Base-by-base conservation (phyloP, 768 basidiomycete species). In the Boletus patriciae region DNA sequence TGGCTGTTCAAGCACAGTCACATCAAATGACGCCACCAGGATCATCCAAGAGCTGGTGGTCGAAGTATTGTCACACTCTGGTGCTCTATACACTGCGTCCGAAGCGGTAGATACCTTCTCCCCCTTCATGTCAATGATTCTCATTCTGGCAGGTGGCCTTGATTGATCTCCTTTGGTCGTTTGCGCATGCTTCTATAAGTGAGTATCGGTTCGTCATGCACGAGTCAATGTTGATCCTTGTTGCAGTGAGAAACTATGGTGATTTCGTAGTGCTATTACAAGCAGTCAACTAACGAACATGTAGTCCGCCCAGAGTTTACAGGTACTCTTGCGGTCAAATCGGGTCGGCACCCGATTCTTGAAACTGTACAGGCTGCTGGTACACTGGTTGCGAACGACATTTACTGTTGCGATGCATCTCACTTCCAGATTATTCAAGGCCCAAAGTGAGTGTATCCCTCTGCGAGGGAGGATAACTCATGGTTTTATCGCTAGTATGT, bases 401-500 rank as follows among this genome's bases (percentile, higher is more conserved):
- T 90, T 1, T 99, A 91, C 64, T 91, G 91, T 64, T 90, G 87
- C 55, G 83, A 88, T 57, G 83, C 89, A 1, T 87, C 92, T 3
- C 82, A 82, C 2, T 98, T 99, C 67, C 94, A 98, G 71, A 82
- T 98, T 31, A 81, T 99, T 33, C 93, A 92, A 60, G 95, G 95
- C 0, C 92, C 92, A 3, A 93, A 93, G 91, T 92, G 63, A 65
- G 83, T 74, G 5, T 11, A 31, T 58, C 13, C 36, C 36, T 50
- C 25, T 18, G 44, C 23, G 6, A 25, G 10, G 40, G 16, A 46
- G 8, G 15, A 29, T 50, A 16, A 45, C 40, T 50, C 2, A 38
- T 3, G 46, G 10, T 16, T 44, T 61, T 34, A 13, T 46, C 8
- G 4, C 52, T 58, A 87, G 85, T 66, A 88, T 87, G 86, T 85